These are phyloP conservation scores for Orobanche coerulescens DNA, from an alignment of 257 asterid species.

Conservation along the genomic window DNA sequence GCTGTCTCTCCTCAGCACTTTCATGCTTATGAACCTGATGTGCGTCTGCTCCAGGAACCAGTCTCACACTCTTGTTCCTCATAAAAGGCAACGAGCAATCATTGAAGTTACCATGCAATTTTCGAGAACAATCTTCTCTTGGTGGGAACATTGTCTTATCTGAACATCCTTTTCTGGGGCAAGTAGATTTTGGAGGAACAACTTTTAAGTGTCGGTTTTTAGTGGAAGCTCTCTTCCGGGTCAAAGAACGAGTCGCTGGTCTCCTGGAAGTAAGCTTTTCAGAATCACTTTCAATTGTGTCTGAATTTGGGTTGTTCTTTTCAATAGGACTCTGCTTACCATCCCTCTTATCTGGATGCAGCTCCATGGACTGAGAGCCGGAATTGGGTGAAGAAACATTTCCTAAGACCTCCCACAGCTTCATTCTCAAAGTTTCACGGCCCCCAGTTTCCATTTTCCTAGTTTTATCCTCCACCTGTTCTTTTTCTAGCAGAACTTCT, in stretches of 20 bases:
- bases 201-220: slow-evolving; percentile 25
- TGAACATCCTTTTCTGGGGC: slow-evolving; percentile 28
- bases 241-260: slow-evolving; percentile 46
- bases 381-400: slow-evolving; percentile 49
- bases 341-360: slow-evolving; percentile 29
- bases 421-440: slow-evolving; percentile 50
- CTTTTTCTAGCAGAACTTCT: slow-evolving; percentile 32
- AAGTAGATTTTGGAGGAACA: slow-evolving; percentile 28
- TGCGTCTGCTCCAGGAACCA: slow-evolving; percentile 30
- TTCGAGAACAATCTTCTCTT: slow-evolving; percentile 36
- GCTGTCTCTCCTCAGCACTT: slow-evolving; percentile 33
- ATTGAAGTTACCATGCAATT: slow-evolving; percentile 28
- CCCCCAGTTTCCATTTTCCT: slow-evolving; percentile 41
- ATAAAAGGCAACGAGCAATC: slow-evolving; percentile 36
- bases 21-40: slow-evolving; percentile 24
- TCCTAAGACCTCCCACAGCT: slow-evolving; percentile 75
- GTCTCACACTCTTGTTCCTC: slow-evolving; percentile 32
- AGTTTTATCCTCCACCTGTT: slow-evolving; percentile 27
- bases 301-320: slow-evolving; percentile 48
- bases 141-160: slow-evolving; percentile 30
- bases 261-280: slow-evolving; percentile 35
- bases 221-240: slow-evolving; percentile 38
- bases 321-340: slow-evolving; percentile 27
- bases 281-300: slow-evolving; percentile 80
- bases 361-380: slow-evolving; percentile 24